Conservation (phyloP, 352 stramenopile genomes). For the Globisporangium perplexum region DNA sequence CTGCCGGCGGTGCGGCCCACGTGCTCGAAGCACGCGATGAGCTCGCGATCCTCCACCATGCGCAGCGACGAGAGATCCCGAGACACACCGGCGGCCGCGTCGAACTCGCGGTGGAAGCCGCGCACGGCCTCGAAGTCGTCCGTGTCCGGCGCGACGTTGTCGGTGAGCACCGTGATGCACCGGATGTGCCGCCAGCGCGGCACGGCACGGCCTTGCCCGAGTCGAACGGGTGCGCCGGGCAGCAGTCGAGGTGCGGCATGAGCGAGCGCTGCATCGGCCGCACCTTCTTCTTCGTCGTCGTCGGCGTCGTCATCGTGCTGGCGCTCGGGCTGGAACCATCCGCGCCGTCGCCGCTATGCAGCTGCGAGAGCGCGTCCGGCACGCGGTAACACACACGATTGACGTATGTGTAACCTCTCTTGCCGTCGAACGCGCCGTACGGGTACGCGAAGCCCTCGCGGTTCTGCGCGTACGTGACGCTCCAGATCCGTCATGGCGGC, state of each 20-base stretch:
- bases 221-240: constrained; percentile 67
- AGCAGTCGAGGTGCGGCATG: constrained; percentile 87
- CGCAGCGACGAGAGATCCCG: constrained; percentile 86
- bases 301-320: not conserved
- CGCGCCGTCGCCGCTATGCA: constrained; percentile 20
- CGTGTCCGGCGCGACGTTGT: constrained; percentile 55
- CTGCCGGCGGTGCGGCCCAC: constrained; percentile 59
- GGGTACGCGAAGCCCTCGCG: constrained; percentile 63
- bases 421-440: constrained; percentile 61
- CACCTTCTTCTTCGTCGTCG: constrained; percentile 41
- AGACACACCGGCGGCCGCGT: constrained; percentile 71
- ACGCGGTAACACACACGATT: constrained; percentile 83
- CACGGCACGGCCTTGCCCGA: constrained; percentile 56
- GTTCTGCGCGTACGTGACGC: constrained; percentile 60
- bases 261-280: constrained; percentile 78
- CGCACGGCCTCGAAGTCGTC: constrained; percentile 84
- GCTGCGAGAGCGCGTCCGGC: constrained; percentile 55
- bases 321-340: no score
- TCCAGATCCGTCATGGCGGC: constrained; percentile 84
- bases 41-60: constrained; percentile 70
- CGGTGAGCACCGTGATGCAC: constrained; percentile 82
- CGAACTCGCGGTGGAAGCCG: constrained; percentile 86
- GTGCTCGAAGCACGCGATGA: constrained; percentile 71
- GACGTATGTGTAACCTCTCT: constrained; percentile 84
- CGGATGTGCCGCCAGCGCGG: constrained; percentile 87